phyloP scores from a whole-genome alignment of 2,329 filamentous ascomycete genomes.

The Malbranchea zuffiana region DNA sequence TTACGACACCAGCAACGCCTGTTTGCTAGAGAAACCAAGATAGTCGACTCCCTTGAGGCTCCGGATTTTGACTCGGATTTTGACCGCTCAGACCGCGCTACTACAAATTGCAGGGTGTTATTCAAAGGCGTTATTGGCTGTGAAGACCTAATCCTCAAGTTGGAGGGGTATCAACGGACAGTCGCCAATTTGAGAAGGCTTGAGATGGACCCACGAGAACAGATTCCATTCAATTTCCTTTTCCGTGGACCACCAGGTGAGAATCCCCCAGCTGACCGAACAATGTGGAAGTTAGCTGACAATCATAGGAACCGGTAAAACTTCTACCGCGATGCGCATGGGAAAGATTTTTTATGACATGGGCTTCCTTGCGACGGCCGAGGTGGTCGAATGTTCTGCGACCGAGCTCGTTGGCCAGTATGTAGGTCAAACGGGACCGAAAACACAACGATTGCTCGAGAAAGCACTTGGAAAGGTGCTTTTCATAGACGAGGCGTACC shows the following conservation, averaged over 20 bases:
- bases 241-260: slow-evolving; percentile 55
- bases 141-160: slow-evolving; percentile 42
- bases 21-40: slow-evolving; percentile 19
- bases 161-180: slow-evolving; percentile 46
- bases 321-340: slow-evolving; percentile 61
- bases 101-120: slow-evolving; percentile 42
- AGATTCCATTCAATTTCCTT: slow-evolving; percentile 57
- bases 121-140: slow-evolving; percentile 52
- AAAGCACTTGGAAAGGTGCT: slow-evolving; percentile 54
- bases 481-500: slow-evolving; percentile 63
- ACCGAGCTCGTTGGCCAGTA: slow-evolving; percentile 59
- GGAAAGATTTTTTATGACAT: slow-evolving; percentile 66
- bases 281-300: not conserved
- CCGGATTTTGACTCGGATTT: slow-evolving; percentile 51
- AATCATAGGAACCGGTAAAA: slow-evolving; percentile 55
- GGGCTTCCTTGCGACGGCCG: slow-evolving; percentile 50
- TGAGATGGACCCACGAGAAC: slow-evolving; percentile 45
- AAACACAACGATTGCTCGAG: slow-evolving; percentile 50
- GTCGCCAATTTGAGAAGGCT: slow-evolving; percentile 42
- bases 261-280: slow-evolving; percentile 9
- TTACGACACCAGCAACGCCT: slow-evolving; percentile 38
- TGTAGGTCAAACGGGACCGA: slow-evolving; percentile 58
- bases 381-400: slow-evolving; percentile 56
- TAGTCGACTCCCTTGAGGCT: slow-evolving; percentile 29
- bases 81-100: slow-evolving; percentile 40